These are phyloP conservation scores for Lentinula detonsa DNA, from an alignment of 768 basidiomycete species.

Conservation along the genomic window DNA sequence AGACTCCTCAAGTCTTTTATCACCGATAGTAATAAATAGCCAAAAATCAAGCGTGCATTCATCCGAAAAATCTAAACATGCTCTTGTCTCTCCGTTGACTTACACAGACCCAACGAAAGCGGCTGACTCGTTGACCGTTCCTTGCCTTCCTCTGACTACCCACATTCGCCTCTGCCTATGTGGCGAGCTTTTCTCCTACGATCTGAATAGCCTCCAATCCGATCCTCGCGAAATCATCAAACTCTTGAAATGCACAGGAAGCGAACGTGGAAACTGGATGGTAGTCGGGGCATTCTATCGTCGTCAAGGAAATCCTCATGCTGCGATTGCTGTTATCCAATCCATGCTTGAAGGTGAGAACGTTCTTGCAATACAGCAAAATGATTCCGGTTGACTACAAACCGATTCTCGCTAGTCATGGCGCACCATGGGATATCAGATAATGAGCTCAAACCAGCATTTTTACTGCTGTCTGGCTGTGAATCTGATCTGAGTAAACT, in stretches of 20 bases:
- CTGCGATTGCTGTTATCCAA: slow-evolving; percentile 37
- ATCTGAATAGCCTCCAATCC: slow-evolving; percentile 36
- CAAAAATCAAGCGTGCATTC: neutral
- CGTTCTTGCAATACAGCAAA: neutral
- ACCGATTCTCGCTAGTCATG: slow-evolving; percentile 28
- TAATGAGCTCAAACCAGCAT: slow-evolving; percentile 40
- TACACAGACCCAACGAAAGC: slow-evolving; percentile 5
- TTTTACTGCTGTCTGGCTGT: slow-evolving; percentile 48
- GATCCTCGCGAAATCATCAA: slow-evolving; percentile 39
- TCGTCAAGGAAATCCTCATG: slow-evolving; percentile 34
- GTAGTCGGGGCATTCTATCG: slow-evolving; percentile 49
- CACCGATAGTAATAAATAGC: neutral
- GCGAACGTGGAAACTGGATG: slow-evolving; percentile 52
- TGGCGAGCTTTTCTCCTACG: slow-evolving; percentile 34
- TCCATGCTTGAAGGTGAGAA: slow-evolving; percentile 41
- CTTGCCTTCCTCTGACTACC: slow-evolving; percentile 17
- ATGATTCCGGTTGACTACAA: neutral
- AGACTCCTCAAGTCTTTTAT: neutral
- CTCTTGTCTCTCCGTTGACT: neutral
- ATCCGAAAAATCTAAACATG: neutral
- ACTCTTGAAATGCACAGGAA: slow-evolving; percentile 35
- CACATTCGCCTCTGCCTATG: slow-evolving; percentile 28
- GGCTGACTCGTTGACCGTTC: neutral
- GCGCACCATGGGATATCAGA: slow-evolving; percentile 26
- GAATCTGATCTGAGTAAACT: slow-evolving; percentile 39